Evolutionary conservation across 345 rosid genomes (phyloP), one percentile per base, ranked within the genome.

Genomic region (Aquilaria sinensis): DNA sequence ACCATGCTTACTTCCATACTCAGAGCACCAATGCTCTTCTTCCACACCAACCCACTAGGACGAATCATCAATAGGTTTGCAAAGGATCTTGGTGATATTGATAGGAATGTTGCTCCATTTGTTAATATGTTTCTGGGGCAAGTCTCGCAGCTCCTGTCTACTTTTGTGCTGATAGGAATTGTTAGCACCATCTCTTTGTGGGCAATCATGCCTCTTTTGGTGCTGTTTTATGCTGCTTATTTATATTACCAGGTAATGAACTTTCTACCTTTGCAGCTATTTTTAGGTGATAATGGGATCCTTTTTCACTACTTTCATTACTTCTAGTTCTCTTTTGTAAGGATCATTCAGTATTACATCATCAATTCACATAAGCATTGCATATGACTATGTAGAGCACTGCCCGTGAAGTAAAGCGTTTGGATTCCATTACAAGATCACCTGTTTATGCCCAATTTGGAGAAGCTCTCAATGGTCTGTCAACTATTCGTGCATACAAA

Each of bases 381-480:
- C 67, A 37, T 64, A 73, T 74, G 45, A 50, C 31, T 64, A 59
- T 73, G 57, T 67, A 94, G 99, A 90, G 83, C 84, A 90, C 99
- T 8, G 89, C 99, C 1, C 99, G 99, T 63, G 99, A 94, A 79
- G 85, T 94, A 60, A 94, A 94, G 79, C 95, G 99, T 61, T 68
- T 94, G 78, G 99, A 94, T 72, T 94, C 99, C 43, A 61, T 85
- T 57, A 74, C 87, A 32, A 86, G 99, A 83, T 94, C 99, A n/a
- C 99, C 99, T 2, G 96, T 94, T 57, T 90, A 94, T 78, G 99
- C 99, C 62, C 99, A 94, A 68, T 94, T 94, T 74, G 91, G 99
- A 46, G 99, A 94, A 80, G 99, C 99, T 5, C 76, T 94, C 71
- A 94, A 94, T 78, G 99, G 99, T 57, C 71, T 94, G 37, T 69